A percentile compares a stretch with the other conserved stretches of the same genome.
These are phyloP conservation scores for Phytophthora crassamura DNA, from an alignment of 352 stramenopile species.

Conservation along the genomic window DNA sequence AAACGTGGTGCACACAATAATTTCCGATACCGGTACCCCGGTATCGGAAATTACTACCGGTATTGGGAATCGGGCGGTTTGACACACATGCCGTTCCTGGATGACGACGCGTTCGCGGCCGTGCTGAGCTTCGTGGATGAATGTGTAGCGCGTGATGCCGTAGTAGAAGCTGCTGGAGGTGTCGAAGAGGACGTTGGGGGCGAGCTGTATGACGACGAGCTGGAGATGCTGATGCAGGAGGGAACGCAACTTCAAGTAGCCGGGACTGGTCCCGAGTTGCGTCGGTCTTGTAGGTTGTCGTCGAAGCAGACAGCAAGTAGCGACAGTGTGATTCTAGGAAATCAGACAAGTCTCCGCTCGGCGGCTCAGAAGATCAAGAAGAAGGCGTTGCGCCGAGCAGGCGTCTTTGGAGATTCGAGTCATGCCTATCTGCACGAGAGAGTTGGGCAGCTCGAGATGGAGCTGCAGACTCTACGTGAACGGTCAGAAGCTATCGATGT, in stretches of 20 bases:
- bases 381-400: constrained; percentile 20
- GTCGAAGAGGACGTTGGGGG: neutral
- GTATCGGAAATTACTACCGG: too few species aligned
- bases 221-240: constrained; percentile 8
- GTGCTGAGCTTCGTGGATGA: constrained; percentile 39
- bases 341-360: neutral
- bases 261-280: neutral
- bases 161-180: neutral
- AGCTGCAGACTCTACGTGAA: constrained; percentile 28
- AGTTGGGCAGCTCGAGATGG: constrained; percentile 42
- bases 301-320: neutral
- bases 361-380: constrained; percentile 13
- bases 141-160: constrained; percentile 6
- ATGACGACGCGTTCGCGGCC: constrained; percentile 36
- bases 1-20: constrained; percentile 13
- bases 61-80: too few species aligned
- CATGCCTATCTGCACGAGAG: constrained; percentile 45
- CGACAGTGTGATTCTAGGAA: too few species aligned
- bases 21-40: too few species aligned
- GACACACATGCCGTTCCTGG: constrained; percentile 31
- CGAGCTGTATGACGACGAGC: neutral
- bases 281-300: constrained; percentile 15
- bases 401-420: constrained; percentile 37
- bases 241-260: constrained; percentile 13
- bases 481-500: neutral